Evolutionary conservation across 2,329 filamentous ascomycete genomes (phyloP), one percentile per base, ranked within the genome.

Genomic region (Metarhizium sp.): DNA sequence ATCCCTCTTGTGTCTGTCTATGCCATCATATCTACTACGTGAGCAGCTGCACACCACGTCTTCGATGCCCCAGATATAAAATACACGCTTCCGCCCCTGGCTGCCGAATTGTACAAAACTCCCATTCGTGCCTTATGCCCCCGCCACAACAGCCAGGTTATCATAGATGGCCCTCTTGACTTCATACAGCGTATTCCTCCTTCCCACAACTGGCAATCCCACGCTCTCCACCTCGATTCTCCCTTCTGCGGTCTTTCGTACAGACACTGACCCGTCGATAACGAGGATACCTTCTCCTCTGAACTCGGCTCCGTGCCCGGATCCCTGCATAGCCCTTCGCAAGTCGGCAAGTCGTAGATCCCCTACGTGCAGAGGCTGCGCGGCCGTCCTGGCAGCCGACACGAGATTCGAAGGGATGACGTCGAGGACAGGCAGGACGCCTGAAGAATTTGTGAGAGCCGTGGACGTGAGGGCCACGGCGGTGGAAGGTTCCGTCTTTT

Each of bases 141-240:
- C 89, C 16, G 87, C 87, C 61, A 99, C 92, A 57, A 97, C 90
- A 38, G 94, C 94, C 67, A 99, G 72, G 8, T 90, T 92, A 62
- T 95, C 90, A 69, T 99, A 99, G 60, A 99, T 95, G 71, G 89
- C 91, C 71, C 78, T 85, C 73, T 90, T 90, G 10, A 97, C 92
- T 53, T 88, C 88, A 66, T 90, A 89, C 66, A 96, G 95, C 40
- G 88, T 91, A 56, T 83, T 82, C 52, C 78, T 62, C 57, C 66
- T 61, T n/a, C 66, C 66, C 6, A 61, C 62, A n/a, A 62, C 64
- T 29, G 68, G 69, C 60, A 72, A 53, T 1, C 84, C 87, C 5
- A 87, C 83, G 57, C 86, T 87, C 73, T 96, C 92, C 18, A 96
- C 84, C 71, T 95, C 92, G 64, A 96, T 90, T 62, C 82, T 85